Evolutionary conservation across 2,329 filamentous ascomycete genomes (phyloP).

Genomic region (Trichoderma sp.): DNA sequence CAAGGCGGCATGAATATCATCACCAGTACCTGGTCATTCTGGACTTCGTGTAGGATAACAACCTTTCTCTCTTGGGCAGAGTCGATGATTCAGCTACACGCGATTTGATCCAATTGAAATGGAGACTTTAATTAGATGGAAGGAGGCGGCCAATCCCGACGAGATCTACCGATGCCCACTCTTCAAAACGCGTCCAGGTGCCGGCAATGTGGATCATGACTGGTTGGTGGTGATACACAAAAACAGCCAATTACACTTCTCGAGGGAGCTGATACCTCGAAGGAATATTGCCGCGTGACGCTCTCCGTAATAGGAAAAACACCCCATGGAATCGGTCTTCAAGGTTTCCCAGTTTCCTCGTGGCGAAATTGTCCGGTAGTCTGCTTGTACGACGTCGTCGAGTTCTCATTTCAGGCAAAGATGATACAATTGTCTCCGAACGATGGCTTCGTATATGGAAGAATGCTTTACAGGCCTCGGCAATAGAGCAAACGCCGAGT

Average conservation of each 20-base stretch:
- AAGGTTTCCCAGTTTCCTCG: neutral
- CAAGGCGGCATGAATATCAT: neutral
- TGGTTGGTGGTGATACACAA: slow-evolving; percentile 14
- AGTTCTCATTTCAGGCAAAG: neutral
- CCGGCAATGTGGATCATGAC: slow-evolving; percentile 11
- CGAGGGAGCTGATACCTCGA: neutral
- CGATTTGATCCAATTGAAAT: slow-evolving; percentile 13
- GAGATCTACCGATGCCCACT: slow-evolving; percentile 5
- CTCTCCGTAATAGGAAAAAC: neutral
- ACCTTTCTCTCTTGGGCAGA: neutral
- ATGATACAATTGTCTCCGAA: neutral
- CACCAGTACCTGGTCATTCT: neutral
- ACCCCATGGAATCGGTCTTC: neutral
- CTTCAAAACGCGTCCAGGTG: neutral
- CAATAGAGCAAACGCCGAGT: neutral
- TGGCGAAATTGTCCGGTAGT: neutral
- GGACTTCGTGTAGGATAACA: neutral
- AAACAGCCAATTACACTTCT: slow-evolving; percentile 9
- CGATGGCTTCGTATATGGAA: neutral
- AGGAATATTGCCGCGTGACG: slow-evolving; percentile 17
- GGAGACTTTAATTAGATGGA: neutral
- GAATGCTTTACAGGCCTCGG: neutral
- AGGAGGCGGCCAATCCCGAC: slow-evolving; percentile 18
- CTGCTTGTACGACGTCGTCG: neutral
- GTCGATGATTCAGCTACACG: neutral